phyloP scores from a whole-genome alignment of 345 rosid species.

The Raphanus sativus region DNA sequence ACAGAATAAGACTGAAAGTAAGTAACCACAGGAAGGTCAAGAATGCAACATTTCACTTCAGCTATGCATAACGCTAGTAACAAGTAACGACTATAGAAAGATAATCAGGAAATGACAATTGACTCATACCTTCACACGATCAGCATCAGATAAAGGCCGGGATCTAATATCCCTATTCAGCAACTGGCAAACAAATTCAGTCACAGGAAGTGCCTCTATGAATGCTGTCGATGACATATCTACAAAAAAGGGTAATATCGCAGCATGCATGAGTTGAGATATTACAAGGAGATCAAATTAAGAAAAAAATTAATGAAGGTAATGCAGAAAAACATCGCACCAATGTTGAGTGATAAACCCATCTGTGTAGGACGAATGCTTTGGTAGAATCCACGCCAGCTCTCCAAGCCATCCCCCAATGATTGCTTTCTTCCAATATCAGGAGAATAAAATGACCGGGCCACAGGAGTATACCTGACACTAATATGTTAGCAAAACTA shows the following conservation, averaged over 20 bases:
- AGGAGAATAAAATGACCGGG: slow-evolving; percentile 91
- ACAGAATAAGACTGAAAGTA: not conserved
- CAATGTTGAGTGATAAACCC: slow-evolving; percentile 89
- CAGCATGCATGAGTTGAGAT: slow-evolving; percentile 9
- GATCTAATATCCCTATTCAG: slow-evolving; percentile 69
- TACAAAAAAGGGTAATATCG: slow-evolving; percentile 37
- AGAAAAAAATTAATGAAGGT: not conserved
- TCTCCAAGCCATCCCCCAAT: slow-evolving; percentile 91
- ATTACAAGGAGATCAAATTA: not conserved
- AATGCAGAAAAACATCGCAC: slow-evolving; percentile 34
- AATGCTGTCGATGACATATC: slow-evolving; percentile 98
- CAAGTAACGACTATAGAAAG: not conserved
- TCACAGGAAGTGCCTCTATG: slow-evolving; percentile 84
- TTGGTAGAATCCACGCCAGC: slow-evolving; percentile 98
- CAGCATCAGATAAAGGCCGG: slow-evolving; percentile 84
- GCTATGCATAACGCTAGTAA: not conserved
- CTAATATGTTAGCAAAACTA: slow-evolving; percentile 19
- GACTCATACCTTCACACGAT: slow-evolving; percentile 75
- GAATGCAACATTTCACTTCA: not conserved
- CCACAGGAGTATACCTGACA: slow-evolving; percentile 79
- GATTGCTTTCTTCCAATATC: slow-evolving; percentile 73
- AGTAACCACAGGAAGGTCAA: not conserved
- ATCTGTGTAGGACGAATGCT: slow-evolving; percentile 97
- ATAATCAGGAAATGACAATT: slow-evolving; percentile 14
- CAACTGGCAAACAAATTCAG: slow-evolving; percentile 66